These are phyloP conservation scores for Cladorrhinum sp. DNA, from an alignment of 2,329 filamentous ascomycete species.

Conservation along the genomic window DNA sequence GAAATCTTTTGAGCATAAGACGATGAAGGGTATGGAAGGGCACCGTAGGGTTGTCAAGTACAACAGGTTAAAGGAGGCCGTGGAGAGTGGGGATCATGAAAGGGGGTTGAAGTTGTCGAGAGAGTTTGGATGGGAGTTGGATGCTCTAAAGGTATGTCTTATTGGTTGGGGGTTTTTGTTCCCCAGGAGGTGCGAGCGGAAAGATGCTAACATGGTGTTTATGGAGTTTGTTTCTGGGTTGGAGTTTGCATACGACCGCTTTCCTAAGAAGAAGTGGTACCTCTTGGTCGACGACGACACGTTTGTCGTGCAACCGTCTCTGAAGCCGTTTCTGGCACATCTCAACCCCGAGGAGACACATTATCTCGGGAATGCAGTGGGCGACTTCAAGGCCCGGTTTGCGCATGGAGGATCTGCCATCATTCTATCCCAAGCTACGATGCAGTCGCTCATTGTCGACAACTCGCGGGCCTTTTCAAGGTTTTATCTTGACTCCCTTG, in stretches of 20 bases:
- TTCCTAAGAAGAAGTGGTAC: conserved; percentile 59
- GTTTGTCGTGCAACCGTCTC: conserved; percentile 49
- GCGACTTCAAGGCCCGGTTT: conserved; percentile 54
- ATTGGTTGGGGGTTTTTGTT: no score
- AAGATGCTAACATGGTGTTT: neutral
- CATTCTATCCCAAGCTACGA: conserved; percentile 49
- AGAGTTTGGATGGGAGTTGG: conserved; percentile 47
- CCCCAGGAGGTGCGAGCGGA: neutral
- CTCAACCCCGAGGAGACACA: conserved; percentile 45
- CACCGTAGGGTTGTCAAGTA: conserved; percentile 41
- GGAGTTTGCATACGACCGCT: conserved; percentile 47
- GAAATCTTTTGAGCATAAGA: conserved; percentile 28
- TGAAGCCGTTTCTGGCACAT: conserved; percentile 47
- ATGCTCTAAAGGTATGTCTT: conserved; percentile 52
- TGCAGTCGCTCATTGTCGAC: conserved; percentile 44
- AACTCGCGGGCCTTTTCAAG: conserved; percentile 41
- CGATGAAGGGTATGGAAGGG: conserved; percentile 30
- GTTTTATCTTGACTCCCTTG: conserved; percentile 47
- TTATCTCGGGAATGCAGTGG: conserved; percentile 57
- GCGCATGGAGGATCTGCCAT: conserved; percentile 56
- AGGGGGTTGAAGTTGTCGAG: conserved; percentile 38
- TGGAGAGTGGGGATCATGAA: conserved; percentile 38
- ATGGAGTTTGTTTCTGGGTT: conserved; percentile 55
- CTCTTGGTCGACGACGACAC: conserved; percentile 58
- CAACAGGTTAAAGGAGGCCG: conserved; percentile 36